These are phyloP conservation scores for Pestalotiopsis sp. DNA, from an alignment of 2,329 filamentous ascomycete genomes.

Conservation along the genomic window DNA sequence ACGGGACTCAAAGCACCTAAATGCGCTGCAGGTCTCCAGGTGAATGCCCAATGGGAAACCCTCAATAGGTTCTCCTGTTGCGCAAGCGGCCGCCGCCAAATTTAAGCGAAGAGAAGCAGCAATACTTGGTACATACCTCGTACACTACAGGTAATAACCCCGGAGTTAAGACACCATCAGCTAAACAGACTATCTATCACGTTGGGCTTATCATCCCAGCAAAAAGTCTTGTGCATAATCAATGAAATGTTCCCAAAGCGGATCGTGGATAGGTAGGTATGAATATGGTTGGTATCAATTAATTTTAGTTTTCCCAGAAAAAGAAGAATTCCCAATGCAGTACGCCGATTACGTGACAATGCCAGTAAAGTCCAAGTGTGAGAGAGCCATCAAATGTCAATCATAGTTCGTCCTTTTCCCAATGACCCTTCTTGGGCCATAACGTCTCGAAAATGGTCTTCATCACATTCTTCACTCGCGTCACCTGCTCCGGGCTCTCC, in stretches of 20 bases:
- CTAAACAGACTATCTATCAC: neutral
- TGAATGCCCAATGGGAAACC: too few relatives aligned
- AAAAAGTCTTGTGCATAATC: neutral
- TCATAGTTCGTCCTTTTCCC: slow-evolving; percentile 23
- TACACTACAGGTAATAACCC: too few relatives aligned
- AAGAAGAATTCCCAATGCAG: neutral
- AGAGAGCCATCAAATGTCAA: neutral
- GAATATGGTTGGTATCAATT: neutral
- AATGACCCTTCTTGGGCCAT: slow-evolving; percentile 25
- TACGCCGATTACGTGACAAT: neutral
- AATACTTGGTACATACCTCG: too few relatives aligned
- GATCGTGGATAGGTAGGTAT: neutral
- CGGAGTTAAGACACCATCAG: neutral
- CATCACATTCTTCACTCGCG: slow-evolving; percentile 37
- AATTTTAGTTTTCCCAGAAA: neutral
- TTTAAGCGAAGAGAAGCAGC: too few relatives aligned
- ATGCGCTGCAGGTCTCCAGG: too few relatives aligned
- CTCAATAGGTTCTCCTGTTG: too few relatives aligned
- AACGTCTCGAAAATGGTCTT: slow-evolving; percentile 35
- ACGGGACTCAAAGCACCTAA: too few relatives aligned
- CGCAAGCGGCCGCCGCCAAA: too few relatives aligned
- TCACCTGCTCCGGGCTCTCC: slow-evolving; percentile 34
- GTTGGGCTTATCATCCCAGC: neutral
- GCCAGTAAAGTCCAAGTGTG: neutral
- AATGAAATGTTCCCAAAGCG: neutral